Evolutionary conservation across 495 filamentous ascomycete species (phyloP).

Genomic region (Aspergillus haitiensis): DNA sequence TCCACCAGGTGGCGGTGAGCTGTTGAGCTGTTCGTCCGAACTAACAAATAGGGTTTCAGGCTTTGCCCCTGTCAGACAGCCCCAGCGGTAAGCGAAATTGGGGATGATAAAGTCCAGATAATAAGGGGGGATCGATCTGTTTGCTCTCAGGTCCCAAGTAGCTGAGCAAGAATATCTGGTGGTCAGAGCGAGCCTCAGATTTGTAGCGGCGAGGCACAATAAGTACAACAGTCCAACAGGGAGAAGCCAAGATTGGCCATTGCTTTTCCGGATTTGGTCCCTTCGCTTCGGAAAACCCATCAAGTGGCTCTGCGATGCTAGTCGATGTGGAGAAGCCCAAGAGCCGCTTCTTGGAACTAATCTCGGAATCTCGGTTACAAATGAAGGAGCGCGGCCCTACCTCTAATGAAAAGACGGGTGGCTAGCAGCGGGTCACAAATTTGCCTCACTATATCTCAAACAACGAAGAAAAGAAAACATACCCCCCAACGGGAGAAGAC

Average conservation of each 20-base stretch:
- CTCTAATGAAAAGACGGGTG: constrained; percentile 1
- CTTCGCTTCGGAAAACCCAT: not conserved
- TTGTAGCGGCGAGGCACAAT: not conserved
- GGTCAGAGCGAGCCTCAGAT: not conserved
- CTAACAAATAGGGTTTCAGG: not conserved
- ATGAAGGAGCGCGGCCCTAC: not conserved
- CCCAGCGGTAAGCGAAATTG: not conserved
- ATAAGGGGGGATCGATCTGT: not conserved
- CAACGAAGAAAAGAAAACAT: not conserved
- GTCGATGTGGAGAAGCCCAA: not conserved
- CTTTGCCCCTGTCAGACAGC: not conserved
- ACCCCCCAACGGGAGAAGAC: not conserved
- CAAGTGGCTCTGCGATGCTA: not conserved
- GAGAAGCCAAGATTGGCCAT: too few species aligned
- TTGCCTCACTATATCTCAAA: constrained; percentile 5
- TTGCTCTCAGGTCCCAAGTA: not conserved
- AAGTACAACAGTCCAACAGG: too few species aligned
- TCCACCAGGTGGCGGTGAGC: constrained; percentile 5
- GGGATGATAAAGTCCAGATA: not conserved
- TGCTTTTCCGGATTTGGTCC: not conserved
- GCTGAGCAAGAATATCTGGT: too few species aligned
- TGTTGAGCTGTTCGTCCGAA: not conserved
- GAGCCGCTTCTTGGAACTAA: constrained; percentile 1
- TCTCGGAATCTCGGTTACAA: constrained; percentile 2
- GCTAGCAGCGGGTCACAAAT: not conserved